Evolutionary conservation across 225 moss, liverwort and hornwort genomes (phyloP).

Genomic region (Pleurozium schreberi): DNA sequence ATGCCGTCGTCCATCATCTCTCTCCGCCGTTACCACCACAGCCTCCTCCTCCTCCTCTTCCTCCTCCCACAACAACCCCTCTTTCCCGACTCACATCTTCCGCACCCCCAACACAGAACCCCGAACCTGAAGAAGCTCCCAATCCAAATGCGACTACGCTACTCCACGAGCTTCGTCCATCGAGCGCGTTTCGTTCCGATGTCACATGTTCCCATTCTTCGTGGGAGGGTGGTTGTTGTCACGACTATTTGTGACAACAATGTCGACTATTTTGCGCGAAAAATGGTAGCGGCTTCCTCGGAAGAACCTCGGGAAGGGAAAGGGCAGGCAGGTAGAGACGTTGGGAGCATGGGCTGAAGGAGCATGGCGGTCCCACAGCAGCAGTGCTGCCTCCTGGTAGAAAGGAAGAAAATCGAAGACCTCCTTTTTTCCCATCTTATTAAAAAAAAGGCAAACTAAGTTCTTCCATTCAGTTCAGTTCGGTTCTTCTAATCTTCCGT

Average conservation of each 20-base stretch:
- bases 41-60: neutral
- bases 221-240: neutral
- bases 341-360: neutral
- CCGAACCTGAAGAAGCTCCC: neutral
- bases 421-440: neutral
- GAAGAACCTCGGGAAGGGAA: neutral
- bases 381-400: neutral
- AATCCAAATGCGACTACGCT: neutral
- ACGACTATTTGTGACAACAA: neutral
- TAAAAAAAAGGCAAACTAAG: neutral
- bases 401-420: neutral
- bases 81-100: neutral
- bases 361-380: neutral
- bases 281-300: neutral
- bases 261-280: neutral
- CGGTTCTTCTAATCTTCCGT: neutral
- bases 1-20: slow-evolving; percentile 25
- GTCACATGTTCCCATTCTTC: neutral
- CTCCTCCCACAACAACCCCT: neutral
- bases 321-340: neutral
- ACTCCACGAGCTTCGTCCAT: neutral
- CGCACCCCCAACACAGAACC: neutral
- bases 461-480: too few species aligned
- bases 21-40: neutral
- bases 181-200: neutral